Percentiles rank a stretch among this genome's conserved stretches.
Evolutionary conservation across 2,329 filamentous ascomycete genomes (phyloP).

Genomic region (Cladorrhinum sp.): DNA sequence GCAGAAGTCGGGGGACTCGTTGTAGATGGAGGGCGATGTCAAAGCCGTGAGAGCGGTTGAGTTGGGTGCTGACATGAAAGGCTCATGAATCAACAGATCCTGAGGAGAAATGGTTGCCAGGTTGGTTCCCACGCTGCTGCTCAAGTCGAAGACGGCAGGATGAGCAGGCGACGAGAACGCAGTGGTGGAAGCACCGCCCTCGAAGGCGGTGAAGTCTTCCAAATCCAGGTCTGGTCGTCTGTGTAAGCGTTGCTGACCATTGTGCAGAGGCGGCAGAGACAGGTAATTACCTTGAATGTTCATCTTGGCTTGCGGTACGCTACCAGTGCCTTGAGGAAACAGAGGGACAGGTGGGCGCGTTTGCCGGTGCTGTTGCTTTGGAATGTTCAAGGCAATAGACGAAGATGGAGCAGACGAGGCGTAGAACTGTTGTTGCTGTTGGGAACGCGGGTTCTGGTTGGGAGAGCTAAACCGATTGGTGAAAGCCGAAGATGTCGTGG

Average conservation of each 20-base stretch:
- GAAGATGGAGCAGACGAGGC: slow-evolving; percentile 64
- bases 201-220: slow-evolving; percentile 57
- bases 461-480: slow-evolving; percentile 57
- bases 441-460: slow-evolving; percentile 42
- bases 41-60: slow-evolving; percentile 79
- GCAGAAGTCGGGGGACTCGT: slow-evolving; percentile 70
- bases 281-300: slow-evolving; percentile 52
- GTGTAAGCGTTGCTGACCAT: slow-evolving; percentile 32
- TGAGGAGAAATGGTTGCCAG: slow-evolving; percentile 78
- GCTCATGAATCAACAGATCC: slow-evolving; percentile 70
- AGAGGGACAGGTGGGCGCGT: slow-evolving; percentile 68
- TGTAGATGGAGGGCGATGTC: slow-evolving; percentile 77
- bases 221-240: slow-evolving; percentile 52
- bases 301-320: slow-evolving; percentile 52
- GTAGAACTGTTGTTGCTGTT: slow-evolving; percentile 57
- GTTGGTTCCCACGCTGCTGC: slow-evolving; percentile 49
- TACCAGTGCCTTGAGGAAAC: slow-evolving; percentile 61
- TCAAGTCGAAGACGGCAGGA: slow-evolving; percentile 50
- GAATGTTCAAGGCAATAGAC: slow-evolving; percentile 56
- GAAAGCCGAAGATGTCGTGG: slow-evolving; percentile 51
- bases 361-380: slow-evolving; percentile 50
- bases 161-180: slow-evolving; percentile 55
- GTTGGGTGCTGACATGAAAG: slow-evolving; percentile 72
- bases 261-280: slow-evolving; percentile 19
- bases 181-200: slow-evolving; percentile 47